Evolutionary conservation across 2,329 filamentous ascomycete genomes (phyloP).

Genomic region (Aureobasidium sp.): DNA sequence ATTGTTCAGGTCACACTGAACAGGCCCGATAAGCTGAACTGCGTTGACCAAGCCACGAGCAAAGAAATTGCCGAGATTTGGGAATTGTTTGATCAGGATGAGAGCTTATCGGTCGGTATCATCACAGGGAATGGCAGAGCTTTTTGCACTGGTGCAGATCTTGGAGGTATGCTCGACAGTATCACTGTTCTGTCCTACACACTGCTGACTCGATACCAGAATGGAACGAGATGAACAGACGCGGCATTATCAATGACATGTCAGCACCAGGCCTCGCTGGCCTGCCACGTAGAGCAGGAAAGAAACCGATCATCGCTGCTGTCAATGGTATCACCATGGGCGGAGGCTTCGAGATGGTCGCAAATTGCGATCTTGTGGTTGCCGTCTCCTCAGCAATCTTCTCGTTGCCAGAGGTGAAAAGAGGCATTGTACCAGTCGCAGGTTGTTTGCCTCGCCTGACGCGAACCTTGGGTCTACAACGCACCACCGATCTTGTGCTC

Average conservation of each 20-base stretch:
- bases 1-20: constrained; percentile 46
- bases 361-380: constrained; percentile 52
- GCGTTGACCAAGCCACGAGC: constrained; percentile 29
- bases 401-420: constrained; percentile 47
- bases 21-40: constrained; percentile 17
- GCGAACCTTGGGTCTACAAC: constrained; percentile 42
- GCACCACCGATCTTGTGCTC: constrained; percentile 45
- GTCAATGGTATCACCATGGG: constrained; percentile 53
- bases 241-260: constrained; percentile 23
- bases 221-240: constrained; percentile 24
- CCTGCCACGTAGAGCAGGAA: constrained; percentile 49
- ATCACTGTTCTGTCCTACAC: not conserved
- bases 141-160: constrained; percentile 50
- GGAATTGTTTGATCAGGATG: constrained; percentile 46
- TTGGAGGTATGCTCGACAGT: constrained; percentile 40
- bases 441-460: constrained; percentile 48
- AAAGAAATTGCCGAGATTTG: constrained; percentile 45
- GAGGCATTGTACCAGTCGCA: constrained; percentile 49
- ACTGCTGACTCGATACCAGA: constrained; percentile 17
- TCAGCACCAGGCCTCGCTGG: constrained; percentile 46
- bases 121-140: constrained; percentile 48
- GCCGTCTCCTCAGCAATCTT: constrained; percentile 47
- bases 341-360: constrained; percentile 51
- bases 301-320: constrained; percentile 55
- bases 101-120: constrained; percentile 29